Evolutionary conservation across 257 asterid species (phyloP), one percentile per base, ranked within the genome.

Genomic region (Solanum virginianum): DNA sequence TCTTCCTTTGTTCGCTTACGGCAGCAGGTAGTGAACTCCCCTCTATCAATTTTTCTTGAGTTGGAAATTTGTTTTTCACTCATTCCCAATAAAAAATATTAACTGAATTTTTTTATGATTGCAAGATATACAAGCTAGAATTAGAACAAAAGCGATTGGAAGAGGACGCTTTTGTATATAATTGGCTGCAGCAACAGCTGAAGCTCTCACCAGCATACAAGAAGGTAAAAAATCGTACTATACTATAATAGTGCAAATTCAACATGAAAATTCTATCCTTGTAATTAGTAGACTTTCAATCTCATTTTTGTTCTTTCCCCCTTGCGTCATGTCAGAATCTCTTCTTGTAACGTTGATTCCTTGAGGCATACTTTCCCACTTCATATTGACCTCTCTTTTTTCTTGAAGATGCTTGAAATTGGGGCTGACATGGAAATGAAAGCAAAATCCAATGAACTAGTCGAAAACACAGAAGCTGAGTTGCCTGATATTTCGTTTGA

Each of bases 131-230:
- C 92, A 94, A 91, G 92, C 87, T 94, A 75, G 98, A 91, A 88
- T 82, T 91, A 87, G 97, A 95, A 90, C 94, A 94, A n/a, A 93
- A 91, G 89, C 92, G 97, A 90, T 80, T 94, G 83, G 94, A 92
- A 91, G 98, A 95, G 90, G 98, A 95, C 88, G 92, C 93, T 75
- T 91, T 89, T 85, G 95, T 92, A 74, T 95, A 91, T 88, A 93
- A 94, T 89, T 93, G 97, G 97, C 94, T 94, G 84, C 97, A 94
- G 87, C 95, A 93, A 84, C 98, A 92, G 88, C 92, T 95, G 74
- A 94, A 93, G 85, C 88, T 75, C 86, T 94, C 97, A 24, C 97
- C 97, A 22, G 97, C 97, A 26, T 93, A 94, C 95, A 91, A 91
- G 65, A 95, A 89, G 99, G 98, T 94, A 86, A 81, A 11, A 17